phyloP scores from a whole-genome alignment of 2,329 filamentous ascomycete genomes.

The Fusarium miscanthi region DNA sequence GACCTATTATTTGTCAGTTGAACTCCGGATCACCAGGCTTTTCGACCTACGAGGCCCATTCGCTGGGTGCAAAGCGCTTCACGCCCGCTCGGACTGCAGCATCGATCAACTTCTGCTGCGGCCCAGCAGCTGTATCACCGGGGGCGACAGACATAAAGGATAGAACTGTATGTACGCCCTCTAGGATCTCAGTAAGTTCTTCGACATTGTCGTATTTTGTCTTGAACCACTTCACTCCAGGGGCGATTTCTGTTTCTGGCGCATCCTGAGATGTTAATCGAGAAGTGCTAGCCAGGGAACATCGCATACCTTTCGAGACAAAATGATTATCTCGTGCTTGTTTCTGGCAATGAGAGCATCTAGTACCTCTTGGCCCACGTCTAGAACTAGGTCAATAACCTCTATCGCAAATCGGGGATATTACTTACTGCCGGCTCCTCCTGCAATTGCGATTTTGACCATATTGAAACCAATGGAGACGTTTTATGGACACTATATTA shows the following conservation, averaged over 20 bases:
- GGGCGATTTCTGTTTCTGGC: background rate
- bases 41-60: slow-evolving; percentile 59
- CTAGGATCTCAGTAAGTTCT: slow-evolving; percentile 52
- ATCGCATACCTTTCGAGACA: slow-evolving; percentile 58
- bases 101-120: slow-evolving; percentile 59
- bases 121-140: slow-evolving; percentile 43
- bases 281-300: too few species aligned
- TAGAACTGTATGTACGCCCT: slow-evolving; percentile 63
- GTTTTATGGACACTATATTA: too few species aligned
- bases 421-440: slow-evolving; percentile 37
- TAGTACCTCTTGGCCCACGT: slow-evolving; percentile 64
- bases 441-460: slow-evolving; percentile 42
- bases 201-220: slow-evolving; percentile 50
- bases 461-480: slow-evolving; percentile 9
- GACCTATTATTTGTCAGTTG: background rate
- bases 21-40: accelerated
- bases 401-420: too few species aligned
- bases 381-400: slow-evolving; percentile 45
- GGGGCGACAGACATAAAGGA: slow-evolving; percentile 59
- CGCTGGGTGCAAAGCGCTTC: slow-evolving; percentile 69
- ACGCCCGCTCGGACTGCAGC: slow-evolving; percentile 68
- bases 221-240: slow-evolving; percentile 17
- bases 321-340: slow-evolving; percentile 64
- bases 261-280: slow-evolving; percentile 15
- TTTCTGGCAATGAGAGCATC: slow-evolving; percentile 59